These are phyloP conservation scores for Solanum ossicruentum DNA, from an alignment of 257 asterid genomes.

Conservation along the genomic window DNA sequence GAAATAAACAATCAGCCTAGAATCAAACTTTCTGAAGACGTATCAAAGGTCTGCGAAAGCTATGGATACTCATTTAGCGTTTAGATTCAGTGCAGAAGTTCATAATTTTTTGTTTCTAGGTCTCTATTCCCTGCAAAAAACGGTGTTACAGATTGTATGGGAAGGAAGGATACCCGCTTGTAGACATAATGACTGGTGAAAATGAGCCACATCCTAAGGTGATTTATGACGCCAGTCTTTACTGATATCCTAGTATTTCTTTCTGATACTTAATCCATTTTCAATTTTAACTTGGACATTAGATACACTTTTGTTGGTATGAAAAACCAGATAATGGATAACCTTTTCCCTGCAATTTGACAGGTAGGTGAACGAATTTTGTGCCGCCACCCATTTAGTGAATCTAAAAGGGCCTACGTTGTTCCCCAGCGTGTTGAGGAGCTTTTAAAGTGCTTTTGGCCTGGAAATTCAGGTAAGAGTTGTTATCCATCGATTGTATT, in stretches of 20 bases:
- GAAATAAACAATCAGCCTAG: conserved; percentile 96
- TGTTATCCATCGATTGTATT: background rate
- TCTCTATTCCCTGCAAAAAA: conserved; percentile 96
- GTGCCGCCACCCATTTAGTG: conserved; percentile 90
- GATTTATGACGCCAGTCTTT: background rate
- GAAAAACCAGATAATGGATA: background rate
- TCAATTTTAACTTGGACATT: background rate
- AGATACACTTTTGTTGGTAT: background rate
- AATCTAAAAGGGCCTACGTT: conserved; percentile 89
- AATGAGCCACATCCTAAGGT: conserved; percentile 94
- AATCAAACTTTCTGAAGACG: conserved; percentile 93
- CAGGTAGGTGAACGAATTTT: conserved; percentile 74
- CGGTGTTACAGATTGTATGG: conserved; percentile 86
- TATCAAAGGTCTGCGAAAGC: conserved; percentile 59
- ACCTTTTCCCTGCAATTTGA: background rate
- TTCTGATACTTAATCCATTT: background rate
- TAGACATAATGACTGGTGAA: conserved; percentile 89
- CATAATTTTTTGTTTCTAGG: conserved; percentile 34
- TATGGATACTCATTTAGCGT: background rate
- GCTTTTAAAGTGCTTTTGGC: conserved; percentile 85
- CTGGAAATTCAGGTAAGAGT: background rate
- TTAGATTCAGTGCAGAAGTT: background rate
- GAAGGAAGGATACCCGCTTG: conserved; percentile 89
- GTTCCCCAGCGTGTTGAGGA: conserved; percentile 87
- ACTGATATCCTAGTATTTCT: background rate